A percentile compares a stretch with the other conserved stretches of the same genome.
Evolutionary conservation across 2,329 filamentous ascomycete species (phyloP).

Genomic region (Bipolaris gigantea): DNA sequence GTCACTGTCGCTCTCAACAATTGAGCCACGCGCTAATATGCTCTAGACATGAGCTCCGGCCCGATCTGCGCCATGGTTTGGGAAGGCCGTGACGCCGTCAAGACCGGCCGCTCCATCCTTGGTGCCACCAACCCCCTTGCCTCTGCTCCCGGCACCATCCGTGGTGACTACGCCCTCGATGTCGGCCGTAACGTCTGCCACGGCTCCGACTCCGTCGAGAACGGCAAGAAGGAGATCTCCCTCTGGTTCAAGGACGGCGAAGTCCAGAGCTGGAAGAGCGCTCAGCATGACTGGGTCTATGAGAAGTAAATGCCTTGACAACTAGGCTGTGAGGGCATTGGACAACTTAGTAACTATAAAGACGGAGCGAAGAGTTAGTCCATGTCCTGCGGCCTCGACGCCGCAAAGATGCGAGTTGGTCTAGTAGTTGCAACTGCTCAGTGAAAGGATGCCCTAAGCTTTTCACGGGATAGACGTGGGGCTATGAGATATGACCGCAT

Average conservation of each 20-base stretch:
- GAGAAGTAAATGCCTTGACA: slow-evolving; percentile 64
- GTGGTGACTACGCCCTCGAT: slow-evolving; percentile 86
- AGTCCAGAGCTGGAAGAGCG: slow-evolving; percentile 79
- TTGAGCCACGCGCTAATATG: slow-evolving; percentile 6
- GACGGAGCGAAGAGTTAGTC: background rate
- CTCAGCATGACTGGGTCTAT: slow-evolving; percentile 93
- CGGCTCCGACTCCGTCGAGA: slow-evolving; percentile 98
- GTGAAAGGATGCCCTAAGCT: slow-evolving; percentile 1
- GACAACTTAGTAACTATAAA: slow-evolving; percentile 6
- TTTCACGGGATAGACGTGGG: background rate
- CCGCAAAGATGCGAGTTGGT: background rate
- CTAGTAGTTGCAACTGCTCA: slow-evolving; percentile 2
- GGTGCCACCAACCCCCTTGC: slow-evolving; percentile 98
- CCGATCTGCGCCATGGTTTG: slow-evolving; percentile 99
- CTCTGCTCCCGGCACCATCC: slow-evolving; percentile 96
- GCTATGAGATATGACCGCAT: slow-evolving; percentile 19
- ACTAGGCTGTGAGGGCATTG: slow-evolving; percentile 1
- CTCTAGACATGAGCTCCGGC: slow-evolving; percentile 88
- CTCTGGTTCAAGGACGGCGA: slow-evolving; percentile 96
- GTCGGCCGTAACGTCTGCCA: slow-evolving; percentile 99
- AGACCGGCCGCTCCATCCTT: slow-evolving; percentile 95
- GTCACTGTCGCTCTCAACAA: background rate
- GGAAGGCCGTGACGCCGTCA: slow-evolving; percentile 98
- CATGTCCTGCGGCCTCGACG: background rate
- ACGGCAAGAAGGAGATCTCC: slow-evolving; percentile 98